A percentile compares a stretch with the other conserved stretches of the same genome.
phyloP scores from a whole-genome alignment of 495 filamentous ascomycete genomes.

The Talaromyces liani region DNA sequence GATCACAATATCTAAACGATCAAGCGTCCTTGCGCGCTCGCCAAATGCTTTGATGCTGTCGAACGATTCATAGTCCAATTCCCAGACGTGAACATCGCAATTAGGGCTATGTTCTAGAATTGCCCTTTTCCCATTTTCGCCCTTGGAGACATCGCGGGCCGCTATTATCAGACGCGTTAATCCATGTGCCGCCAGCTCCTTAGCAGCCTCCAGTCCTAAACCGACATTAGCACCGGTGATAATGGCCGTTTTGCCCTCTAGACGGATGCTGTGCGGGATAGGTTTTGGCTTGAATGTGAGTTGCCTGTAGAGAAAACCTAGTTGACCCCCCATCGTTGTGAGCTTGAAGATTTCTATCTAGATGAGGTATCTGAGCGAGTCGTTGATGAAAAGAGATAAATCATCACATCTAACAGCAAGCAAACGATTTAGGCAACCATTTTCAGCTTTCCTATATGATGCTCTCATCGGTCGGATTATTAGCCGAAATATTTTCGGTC shows the following conservation, averaged over 20 bases:
- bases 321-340: neutral
- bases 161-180: neutral
- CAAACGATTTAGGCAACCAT: neutral
- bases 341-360: neutral
- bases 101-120: neutral
- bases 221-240: neutral
- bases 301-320: neutral
- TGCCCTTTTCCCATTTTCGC: neutral
- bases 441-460: neutral
- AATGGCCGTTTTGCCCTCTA: neutral
- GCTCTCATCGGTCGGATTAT: too few relatives aligned
- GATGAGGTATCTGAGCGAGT: neutral
- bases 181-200: neutral
- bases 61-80: neutral
- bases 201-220: neutral
- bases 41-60: neutral
- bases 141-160: neutral
- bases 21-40: neutral
- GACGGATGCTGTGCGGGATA: neutral
- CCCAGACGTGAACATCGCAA: neutral
- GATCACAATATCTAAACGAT: neutral
- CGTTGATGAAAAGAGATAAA: neutral
- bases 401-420: neutral
- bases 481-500: too few relatives aligned
- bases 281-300: neutral